phyloP scores from a whole-genome alignment of 805 yeast species.

The Saccharomycopsis selenospora region DNA sequence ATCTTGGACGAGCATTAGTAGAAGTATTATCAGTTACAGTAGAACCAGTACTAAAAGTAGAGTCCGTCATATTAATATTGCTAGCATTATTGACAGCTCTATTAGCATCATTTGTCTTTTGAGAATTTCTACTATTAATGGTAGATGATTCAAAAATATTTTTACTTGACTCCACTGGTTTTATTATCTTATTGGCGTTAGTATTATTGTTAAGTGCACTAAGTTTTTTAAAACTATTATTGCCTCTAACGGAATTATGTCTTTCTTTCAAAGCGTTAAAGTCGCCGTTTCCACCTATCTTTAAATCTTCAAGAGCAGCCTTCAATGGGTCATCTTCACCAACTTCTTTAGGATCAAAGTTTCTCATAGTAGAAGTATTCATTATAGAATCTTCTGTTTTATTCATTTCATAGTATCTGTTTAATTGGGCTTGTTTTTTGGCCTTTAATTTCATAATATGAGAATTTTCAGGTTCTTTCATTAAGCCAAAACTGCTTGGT shows the following conservation, averaged over 20 bases:
- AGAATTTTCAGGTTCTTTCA: background rate
- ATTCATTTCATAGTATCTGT: slow-evolving; percentile 10
- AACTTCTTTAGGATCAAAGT: slow-evolving; percentile 19
- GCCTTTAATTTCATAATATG: slow-evolving; percentile 2
- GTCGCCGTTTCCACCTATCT: slow-evolving; percentile 37
- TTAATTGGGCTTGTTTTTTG: slow-evolving; percentile 8
- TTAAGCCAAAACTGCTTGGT: background rate
- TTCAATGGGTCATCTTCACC: slow-evolving; percentile 41
- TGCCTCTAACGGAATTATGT: slow-evolving; percentile 25
- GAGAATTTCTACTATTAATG: background rate
- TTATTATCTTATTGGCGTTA: background rate
- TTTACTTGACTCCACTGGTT: background rate
- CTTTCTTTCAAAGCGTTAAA: slow-evolving; percentile 32
- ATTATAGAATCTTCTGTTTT: slow-evolving; percentile 18
- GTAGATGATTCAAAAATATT: background rate
- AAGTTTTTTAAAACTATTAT: too few species aligned
- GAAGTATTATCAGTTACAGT: background rate
- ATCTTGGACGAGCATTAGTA: slow-evolving; percentile 14
- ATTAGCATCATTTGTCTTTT: background rate
- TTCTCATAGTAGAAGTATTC: slow-evolving; percentile 20
- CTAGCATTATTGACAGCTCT: background rate
- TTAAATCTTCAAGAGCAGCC: slow-evolving; percentile 43
- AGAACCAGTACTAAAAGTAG: background rate
- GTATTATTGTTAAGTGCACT: slow-evolving; percentile 1
- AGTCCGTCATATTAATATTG: background rate